Conservation (phyloP, 2,329 filamentous ascomycete species). For the Arthrobotrys pseudoclavata region DNA sequence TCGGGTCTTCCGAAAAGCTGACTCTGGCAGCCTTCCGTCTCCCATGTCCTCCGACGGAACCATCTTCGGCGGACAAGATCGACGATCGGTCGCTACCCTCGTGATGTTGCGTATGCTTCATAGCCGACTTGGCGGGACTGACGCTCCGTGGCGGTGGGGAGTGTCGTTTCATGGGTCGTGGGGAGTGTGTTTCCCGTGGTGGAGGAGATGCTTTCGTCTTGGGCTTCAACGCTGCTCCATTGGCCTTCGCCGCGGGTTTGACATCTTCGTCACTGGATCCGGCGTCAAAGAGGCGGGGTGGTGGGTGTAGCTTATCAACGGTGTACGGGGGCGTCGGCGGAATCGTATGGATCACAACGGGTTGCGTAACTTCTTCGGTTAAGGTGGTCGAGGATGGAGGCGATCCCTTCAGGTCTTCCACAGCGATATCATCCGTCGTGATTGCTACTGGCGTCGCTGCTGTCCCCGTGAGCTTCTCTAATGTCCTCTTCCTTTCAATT, state of each 20-base stretch:
- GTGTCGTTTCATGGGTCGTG: conserved; percentile 54
- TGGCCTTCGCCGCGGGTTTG: conserved; percentile 1
- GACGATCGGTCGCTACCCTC: conserved; percentile 55
- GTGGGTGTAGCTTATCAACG: conserved; percentile 20
- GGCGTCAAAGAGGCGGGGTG: conserved; percentile 36
- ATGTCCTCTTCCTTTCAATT: conserved; percentile 37
- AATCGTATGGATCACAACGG: conserved; percentile 46
- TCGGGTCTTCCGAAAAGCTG: conserved; percentile 63
- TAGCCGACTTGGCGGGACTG: conserved; percentile 61
- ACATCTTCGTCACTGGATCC: conserved; percentile 42
- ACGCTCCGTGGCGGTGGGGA: conserved; percentile 61
- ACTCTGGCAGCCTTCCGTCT: conserved; percentile 57
- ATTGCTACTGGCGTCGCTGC: neutral
- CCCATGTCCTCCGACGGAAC: conserved; percentile 22
- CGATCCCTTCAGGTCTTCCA: conserved; percentile 39
- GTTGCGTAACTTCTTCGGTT: conserved; percentile 51
- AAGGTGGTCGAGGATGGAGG: conserved; percentile 55
- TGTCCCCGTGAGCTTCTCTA: conserved; percentile 41
- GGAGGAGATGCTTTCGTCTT: conserved; percentile 38
- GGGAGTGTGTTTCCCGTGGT: conserved; percentile 33
- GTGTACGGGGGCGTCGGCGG: conserved; percentile 48
- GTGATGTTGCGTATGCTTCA: conserved; percentile 60
- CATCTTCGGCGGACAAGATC: conserved; percentile 49
- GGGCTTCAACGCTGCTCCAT: conserved; percentile 23
- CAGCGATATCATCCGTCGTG: neutral